phyloP scores from a whole-genome alignment of 2,329 filamentous ascomycete genomes.

The Dothideomycetes sp. region DNA sequence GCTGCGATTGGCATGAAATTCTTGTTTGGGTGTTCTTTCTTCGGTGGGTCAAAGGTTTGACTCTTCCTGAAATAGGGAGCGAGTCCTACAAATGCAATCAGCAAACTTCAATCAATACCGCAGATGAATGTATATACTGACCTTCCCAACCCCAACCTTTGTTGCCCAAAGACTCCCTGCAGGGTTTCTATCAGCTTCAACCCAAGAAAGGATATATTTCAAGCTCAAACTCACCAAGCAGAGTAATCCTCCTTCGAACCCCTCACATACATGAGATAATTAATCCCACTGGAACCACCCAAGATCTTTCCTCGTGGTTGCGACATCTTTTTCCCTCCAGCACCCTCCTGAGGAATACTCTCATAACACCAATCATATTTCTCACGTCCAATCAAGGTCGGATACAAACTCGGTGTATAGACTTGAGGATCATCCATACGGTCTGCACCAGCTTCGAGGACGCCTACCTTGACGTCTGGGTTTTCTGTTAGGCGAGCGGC shows the following conservation, averaged over 20 bases:
- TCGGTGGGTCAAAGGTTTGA: slow-evolving; percentile 22
- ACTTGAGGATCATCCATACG: slow-evolving; percentile 23
- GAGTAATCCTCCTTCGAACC: slow-evolving; percentile 27
- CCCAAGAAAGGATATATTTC: no score
- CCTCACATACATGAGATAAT: slow-evolving; percentile 30
- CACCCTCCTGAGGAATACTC: slow-evolving; percentile 19
- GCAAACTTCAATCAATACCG: neutral
- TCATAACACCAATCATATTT: slow-evolving; percentile 29
- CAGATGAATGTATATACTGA: no score
- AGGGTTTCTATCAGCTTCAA: no score
- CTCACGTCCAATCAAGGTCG: slow-evolving; percentile 24
- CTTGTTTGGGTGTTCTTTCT: slow-evolving; percentile 17
- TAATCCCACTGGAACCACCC: slow-evolving; percentile 33
- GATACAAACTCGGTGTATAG: slow-evolving; percentile 26
- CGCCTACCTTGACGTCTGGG: slow-evolving; percentile 20
- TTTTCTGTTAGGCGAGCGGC: slow-evolving; percentile 18
- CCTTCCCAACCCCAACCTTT: slow-evolving; percentile 24
- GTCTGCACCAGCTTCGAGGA: slow-evolving; percentile 26
- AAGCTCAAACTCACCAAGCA: slow-evolving; percentile 27
- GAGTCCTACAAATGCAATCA: slow-evolving; percentile 9
- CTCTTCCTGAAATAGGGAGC: slow-evolving; percentile 25
- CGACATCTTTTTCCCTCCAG: slow-evolving; percentile 21
- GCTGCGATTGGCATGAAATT: slow-evolving; percentile 23
- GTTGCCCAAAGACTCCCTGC: slow-evolving; percentile 19
- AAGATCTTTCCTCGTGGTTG: slow-evolving; percentile 31